Evolutionary conservation across 805 yeast species (phyloP).

Genomic region (Alloascoidea hylecoeti): DNA sequence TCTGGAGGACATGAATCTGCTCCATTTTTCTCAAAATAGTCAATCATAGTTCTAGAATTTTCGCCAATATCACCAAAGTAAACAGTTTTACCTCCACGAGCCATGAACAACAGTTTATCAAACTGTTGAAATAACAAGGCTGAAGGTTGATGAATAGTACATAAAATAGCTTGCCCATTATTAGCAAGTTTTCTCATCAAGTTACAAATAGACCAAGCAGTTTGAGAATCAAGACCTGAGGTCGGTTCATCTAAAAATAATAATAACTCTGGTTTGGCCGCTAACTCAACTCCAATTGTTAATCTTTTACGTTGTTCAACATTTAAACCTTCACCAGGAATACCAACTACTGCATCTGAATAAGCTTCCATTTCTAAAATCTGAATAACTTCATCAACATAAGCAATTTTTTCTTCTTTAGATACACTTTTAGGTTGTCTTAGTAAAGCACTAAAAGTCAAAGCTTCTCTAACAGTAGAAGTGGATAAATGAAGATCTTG

Average conservation of each 20-base stretch:
- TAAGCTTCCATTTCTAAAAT: conserved; percentile 49
- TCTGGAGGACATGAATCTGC: conserved; percentile 50
- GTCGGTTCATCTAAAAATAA: conserved; percentile 57
- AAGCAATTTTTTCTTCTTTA: conserved; percentile 39
- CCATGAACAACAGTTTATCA: conserved; percentile 59
- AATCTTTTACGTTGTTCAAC: conserved; percentile 50
- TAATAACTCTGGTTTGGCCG: conserved; percentile 47
- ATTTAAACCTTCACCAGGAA: conserved; percentile 55
- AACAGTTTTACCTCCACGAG: conserved; percentile 59
- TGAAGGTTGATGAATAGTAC: conserved; percentile 81
- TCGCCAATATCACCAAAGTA: conserved; percentile 65
- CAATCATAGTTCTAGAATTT: conserved; percentile 39
- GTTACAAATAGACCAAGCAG: conserved; percentile 53
- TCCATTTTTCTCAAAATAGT: conserved; percentile 54
- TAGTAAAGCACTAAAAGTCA: conserved; percentile 49
- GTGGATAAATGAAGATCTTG: conserved; percentile 58
- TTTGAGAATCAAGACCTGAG: conserved; percentile 55
- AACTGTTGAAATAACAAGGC: conserved; percentile 66
- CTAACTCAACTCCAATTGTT: conserved; percentile 54
- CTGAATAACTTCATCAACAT: conserved; percentile 51
- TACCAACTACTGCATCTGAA: conserved; percentile 65
- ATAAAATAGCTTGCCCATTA: conserved; percentile 50
- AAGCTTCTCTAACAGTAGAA: conserved; percentile 61
- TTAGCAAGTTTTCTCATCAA: conserved; percentile 44
- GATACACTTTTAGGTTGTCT: conserved; percentile 47